phyloP scores from a whole-genome alignment of 75 land plant species.

The Selaginella tamariscina region DNA sequence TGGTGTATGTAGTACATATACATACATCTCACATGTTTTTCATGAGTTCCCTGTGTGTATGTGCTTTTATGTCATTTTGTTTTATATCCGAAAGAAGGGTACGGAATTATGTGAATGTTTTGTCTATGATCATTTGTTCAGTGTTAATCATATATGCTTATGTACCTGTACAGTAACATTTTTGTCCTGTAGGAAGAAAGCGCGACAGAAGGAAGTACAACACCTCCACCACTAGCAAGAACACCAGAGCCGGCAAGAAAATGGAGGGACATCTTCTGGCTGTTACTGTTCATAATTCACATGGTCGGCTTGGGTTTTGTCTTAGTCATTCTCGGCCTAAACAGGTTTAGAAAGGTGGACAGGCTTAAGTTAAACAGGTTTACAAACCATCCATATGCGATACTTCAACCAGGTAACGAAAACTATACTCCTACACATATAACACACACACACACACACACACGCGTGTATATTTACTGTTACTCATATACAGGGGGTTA shows the following conservation, averaged over 20 bases:
- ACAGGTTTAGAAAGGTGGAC: slow-evolving; percentile 44
- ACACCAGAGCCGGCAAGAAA: slow-evolving; percentile 31
- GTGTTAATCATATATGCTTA: too few relatives aligned
- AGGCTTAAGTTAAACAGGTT: slow-evolving; percentile 43
- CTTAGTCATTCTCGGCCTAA: slow-evolving; percentile 49
- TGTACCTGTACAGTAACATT: too few relatives aligned
- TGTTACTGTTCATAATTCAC: slow-evolving; percentile 41
- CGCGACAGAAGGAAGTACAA: slow-evolving; percentile 23
- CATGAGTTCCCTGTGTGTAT: too few relatives aligned
- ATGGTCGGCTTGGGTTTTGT: slow-evolving; percentile 43
- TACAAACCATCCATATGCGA: slow-evolving; percentile 11
- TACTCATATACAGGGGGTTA: too few relatives aligned
- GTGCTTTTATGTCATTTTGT: too few relatives aligned
- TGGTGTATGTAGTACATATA: too few relatives aligned
- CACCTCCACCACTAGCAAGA: slow-evolving; percentile 23
- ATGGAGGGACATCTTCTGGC: slow-evolving; percentile 83
- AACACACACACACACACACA: too few relatives aligned
- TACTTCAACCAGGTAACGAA: not conserved
- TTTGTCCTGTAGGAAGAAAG: slow-evolving; percentile 1
- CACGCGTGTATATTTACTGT: too few relatives aligned
- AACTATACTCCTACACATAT: slow-evolving; percentile 6
- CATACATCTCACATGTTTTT: too few relatives aligned
- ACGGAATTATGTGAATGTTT: too few relatives aligned
- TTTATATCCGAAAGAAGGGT: too few relatives aligned
- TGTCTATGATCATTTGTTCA: too few relatives aligned